These are phyloP conservation scores for Talaromyces liani DNA, from an alignment of 495 filamentous ascomycete genomes.

Conservation along the genomic window DNA sequence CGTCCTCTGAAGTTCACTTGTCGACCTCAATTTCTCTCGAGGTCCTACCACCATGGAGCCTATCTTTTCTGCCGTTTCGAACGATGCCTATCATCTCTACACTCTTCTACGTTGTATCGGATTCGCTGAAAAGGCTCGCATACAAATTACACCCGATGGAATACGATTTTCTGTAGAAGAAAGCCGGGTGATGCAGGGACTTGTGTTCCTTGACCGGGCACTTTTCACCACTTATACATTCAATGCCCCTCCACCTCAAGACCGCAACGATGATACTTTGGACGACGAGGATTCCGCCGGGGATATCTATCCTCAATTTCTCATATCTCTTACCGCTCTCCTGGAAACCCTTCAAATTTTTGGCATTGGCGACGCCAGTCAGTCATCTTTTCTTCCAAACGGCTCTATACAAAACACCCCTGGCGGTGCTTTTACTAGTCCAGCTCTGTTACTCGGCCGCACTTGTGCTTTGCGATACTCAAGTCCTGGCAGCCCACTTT, in stretches of 20 bases:
- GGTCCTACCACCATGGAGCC: constrained; percentile 24
- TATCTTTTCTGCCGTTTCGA: constrained; percentile 77
- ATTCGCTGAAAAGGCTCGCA: constrained; percentile 72
- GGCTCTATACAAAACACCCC: background rate
- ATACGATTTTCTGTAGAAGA: constrained; percentile 84
- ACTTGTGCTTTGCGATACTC: constrained; percentile 76
- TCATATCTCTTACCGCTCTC: constrained; percentile 77
- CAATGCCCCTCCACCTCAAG: constrained; percentile 35
- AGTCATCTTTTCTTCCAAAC: constrained; percentile 39
- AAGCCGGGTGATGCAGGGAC: constrained; percentile 75
- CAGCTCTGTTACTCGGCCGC: constrained; percentile 66
- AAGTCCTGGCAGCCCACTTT: constrained; percentile 63
- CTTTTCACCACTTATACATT: constrained; percentile 82
- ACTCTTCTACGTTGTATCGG: constrained; percentile 83
- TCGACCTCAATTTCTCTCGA: constrained; percentile 5
- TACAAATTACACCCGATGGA: constrained; percentile 75
- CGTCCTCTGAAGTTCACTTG: constrained; percentile 1
- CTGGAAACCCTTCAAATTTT: constrained; percentile 95
- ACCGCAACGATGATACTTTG: constrained; percentile 24
- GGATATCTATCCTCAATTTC: constrained; percentile 50
- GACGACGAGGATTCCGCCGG: constrained; percentile 16
- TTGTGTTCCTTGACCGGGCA: constrained; percentile 73
- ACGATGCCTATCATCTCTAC: constrained; percentile 79
- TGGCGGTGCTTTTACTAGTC: constrained; percentile 62
- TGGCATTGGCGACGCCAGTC: constrained; percentile 59